phyloP scores from a whole-genome alignment of 2,329 filamentous ascomycete genomes.

The Tolypocladium paradoxum region DNA sequence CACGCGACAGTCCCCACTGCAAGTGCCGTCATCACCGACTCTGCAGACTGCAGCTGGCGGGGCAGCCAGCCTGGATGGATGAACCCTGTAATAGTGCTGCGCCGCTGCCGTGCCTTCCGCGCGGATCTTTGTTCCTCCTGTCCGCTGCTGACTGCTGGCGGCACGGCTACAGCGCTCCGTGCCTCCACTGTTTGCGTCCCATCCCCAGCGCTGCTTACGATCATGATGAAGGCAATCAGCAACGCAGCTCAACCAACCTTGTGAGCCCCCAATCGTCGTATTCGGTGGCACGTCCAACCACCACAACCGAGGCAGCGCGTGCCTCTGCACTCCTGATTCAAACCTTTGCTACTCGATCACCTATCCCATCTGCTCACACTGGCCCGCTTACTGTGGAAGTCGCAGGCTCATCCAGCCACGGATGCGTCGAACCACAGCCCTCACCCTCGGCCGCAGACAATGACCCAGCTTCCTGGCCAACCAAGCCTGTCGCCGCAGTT shows the following conservation, averaged over 20 bases:
- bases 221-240: background rate
- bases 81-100: no score
- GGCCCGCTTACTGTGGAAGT: slow-evolving; percentile 40
- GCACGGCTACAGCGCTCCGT: background rate
- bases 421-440: slow-evolving; percentile 22
- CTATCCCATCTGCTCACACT: slow-evolving; percentile 21
- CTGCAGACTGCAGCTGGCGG: no score
- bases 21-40: background rate
- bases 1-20: background rate
- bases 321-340: background rate
- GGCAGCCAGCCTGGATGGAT: no score
- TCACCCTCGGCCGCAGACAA: slow-evolving; percentile 24
- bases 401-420: slow-evolving; percentile 23
- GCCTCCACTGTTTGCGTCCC: background rate
- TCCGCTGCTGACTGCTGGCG: background rate
- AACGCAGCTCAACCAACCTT: background rate
- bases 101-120: no score
- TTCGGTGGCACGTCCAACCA: background rate
- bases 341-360: background rate
- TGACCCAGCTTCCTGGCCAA: slow-evolving; percentile 32
- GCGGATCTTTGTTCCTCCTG: background rate
- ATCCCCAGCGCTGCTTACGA: background rate
- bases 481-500: slow-evolving; percentile 60
- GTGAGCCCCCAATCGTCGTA: no score
- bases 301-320: background rate